A percentile compares a stretch with the other conserved stretches of the same genome.
Evolutionary conservation across 1,284 basidiomycete genomes (phyloP).

Genomic region (Vanrija pseudolonga): DNA sequence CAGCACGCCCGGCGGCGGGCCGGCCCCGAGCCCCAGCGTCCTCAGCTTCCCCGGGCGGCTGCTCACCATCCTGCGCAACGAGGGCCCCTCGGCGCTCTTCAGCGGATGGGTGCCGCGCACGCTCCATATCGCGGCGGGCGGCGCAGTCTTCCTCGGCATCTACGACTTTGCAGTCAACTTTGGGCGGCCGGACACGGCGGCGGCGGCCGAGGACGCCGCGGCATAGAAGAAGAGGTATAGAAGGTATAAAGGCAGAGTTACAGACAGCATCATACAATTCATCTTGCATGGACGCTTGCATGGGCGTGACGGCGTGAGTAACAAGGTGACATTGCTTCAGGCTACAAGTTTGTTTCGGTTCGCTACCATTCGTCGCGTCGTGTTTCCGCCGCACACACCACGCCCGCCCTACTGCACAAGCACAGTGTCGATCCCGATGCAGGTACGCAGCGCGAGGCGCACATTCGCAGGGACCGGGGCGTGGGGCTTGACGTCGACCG

Average conservation of each 20-base stretch:
- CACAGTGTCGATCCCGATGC: conserved; percentile 8
- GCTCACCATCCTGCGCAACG: conserved; percentile 63
- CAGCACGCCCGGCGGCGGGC: not conserved
- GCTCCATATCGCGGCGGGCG: conserved; percentile 92
- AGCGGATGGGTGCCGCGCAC: conserved; percentile 86
- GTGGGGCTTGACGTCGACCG: not conserved
- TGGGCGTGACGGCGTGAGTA: too few species aligned
- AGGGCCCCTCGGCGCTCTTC: conserved; percentile 76
- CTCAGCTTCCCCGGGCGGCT: conserved; percentile 60
- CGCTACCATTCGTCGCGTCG: too few species aligned
- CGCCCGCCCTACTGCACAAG: not conserved
- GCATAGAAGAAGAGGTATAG: not conserved
- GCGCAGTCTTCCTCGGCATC: conserved; percentile 92
- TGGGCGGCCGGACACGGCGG: conserved; percentile 4
- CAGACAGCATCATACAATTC: not conserved
- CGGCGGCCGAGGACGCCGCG: not conserved
- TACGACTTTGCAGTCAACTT: conserved; percentile 61
- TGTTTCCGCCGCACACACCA: too few species aligned
- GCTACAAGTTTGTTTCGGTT: too few species aligned
- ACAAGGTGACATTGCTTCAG: too few species aligned
- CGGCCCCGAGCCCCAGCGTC: conserved; percentile 44
- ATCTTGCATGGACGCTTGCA: too few species aligned
- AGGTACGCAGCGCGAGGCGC: conserved; percentile 9
- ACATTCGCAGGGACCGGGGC: not conserved
- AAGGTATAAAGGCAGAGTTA: not conserved